Base-by-base conservation (phyloP, 2,329 filamentous ascomycete species). In the Cladosporium colombiae region DNA sequence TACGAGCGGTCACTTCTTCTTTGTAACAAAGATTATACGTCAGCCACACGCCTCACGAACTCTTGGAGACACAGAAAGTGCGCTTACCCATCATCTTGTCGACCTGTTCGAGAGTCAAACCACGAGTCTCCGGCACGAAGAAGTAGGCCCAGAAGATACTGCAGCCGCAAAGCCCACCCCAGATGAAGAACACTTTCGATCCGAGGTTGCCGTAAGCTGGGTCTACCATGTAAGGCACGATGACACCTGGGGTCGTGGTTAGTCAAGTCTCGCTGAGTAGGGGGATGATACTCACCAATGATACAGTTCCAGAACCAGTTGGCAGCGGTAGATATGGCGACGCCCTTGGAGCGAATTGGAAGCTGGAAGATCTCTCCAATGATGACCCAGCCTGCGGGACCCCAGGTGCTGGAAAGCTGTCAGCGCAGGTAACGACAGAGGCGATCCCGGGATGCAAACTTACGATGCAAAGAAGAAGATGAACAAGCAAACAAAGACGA, bases 351-450 rank as follows among this genome's bases (percentile, higher is more conserved):
- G 49, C 81, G 77, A 11, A 81, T 81, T 64, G 81, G 81, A 55
- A 96, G 86, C 65, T 92, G 91, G 86, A 91, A 96, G 79, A 95
- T 91, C 82, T 97, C 93, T 76, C 92, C 92, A 74, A 95, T 93
- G 21, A 76, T 71, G 10, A 77, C 74, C 86, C 85, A 87, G 13
- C 83, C 84, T 27, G 83, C 88, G 2, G 92, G 91, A 62, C 92
- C 92, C 69, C 66, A 68, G 10, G 64, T 66, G 25, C 61, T 63
- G 46, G 53, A 35, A 33, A 8, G 21, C 14, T 14, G 57, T 67
- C 31, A 65, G 64, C 49, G 13, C 3, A 11, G 7, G 31, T 3
- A 16, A n/a, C 13, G 18, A 23, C 3, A 16, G 3, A 33, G 21
- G 40, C 7, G 10, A 10, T 21, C 52, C n/a, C 56, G 21, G 14